Evolutionary conservation across 2,329 filamentous ascomycete genomes (phyloP), one percentile per base, ranked within the genome.

Genomic region (Cladosporium sp.): DNA sequence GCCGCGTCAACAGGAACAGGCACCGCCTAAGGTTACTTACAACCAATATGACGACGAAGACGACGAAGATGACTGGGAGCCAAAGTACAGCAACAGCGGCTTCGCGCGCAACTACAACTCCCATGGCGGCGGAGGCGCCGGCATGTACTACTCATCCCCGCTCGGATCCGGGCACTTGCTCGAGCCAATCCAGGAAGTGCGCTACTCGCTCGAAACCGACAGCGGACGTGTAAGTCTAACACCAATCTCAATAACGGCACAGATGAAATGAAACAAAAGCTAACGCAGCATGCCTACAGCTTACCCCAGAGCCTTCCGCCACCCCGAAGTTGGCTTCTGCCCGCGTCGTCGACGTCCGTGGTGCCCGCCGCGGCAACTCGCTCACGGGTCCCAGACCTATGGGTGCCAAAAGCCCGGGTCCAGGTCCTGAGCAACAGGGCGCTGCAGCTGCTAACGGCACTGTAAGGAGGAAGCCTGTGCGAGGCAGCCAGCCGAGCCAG

Each of bases 131-230:
- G 34, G 42, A 36, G 51, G 51, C 15, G 56, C 56, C 5, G 56
- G 56, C 28, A 59, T 59, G 56, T 71, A 70, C 56, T 74, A 74
- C 61, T 67, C 67, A 38, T 69, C 66, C 15, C 72, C 72, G 7
- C 70, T 70, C 25, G 72, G 72, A 34, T 72, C 69, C 5, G 72
- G 72, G 3, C 72, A 74, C 59, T 61, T 74, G 19, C 68, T 81
- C 28, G 78, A 78, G 59, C 79, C 79, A n/a, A 81, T 81, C 60
- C 75, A 78, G 61, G 79, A 81, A 67, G 77, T 80, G 37, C 67
- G 78, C 42, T 79, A 80, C 63, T 77, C 74, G 55, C 70, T 80
- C 8, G 78, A 80, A 69, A 80, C 77, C 8, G 78, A 81, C 55
- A 72, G 66, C 43, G 69, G 70, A 59, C 62, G 64, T 49, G 67